These are phyloP conservation scores for Amauroascus verrucosus DNA, from an alignment of 2,329 filamentous ascomycete species.

Conservation along the genomic window DNA sequence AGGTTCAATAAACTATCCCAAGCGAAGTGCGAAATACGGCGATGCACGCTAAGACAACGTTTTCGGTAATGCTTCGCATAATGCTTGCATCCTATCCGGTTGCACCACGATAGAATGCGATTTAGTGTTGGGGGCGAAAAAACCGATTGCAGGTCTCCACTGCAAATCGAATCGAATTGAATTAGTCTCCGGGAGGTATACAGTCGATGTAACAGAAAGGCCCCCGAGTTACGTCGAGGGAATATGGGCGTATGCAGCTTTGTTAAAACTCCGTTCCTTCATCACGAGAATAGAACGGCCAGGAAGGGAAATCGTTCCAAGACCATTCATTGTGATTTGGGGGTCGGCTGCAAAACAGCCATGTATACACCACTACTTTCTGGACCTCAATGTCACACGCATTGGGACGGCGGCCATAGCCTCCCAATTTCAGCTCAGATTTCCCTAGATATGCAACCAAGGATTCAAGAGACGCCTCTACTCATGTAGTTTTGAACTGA, in stretches of 20 bases:
- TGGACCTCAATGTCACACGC: background rate
- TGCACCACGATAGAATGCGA: background rate
- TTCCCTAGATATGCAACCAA: too few relatives aligned
- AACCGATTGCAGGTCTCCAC: background rate
- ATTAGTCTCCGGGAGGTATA: background rate
- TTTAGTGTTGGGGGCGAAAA: background rate
- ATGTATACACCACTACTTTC: background rate
- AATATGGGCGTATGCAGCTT: background rate
- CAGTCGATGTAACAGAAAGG: background rate
- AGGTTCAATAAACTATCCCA: background rate
- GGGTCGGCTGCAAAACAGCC: too few relatives aligned
- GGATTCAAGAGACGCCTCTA: too few relatives aligned
- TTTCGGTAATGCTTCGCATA: background rate
- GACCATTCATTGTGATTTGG: background rate
- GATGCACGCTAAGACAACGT: background rate
- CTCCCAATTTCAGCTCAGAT: too few relatives aligned
- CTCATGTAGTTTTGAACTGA: too few relatives aligned
- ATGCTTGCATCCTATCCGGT: background rate
- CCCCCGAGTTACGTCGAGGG: background rate
- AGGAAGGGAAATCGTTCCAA: too few relatives aligned
- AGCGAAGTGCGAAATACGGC: background rate
- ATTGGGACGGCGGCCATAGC: too few relatives aligned
- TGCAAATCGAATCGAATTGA: background rate
- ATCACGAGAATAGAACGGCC: too few relatives aligned
- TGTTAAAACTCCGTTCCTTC: background rate